A percentile compares a stretch with the other conserved stretches of the same genome.
Conservation (phyloP, 768 basidiomycete genomes). For the Russula foetens region DNA sequence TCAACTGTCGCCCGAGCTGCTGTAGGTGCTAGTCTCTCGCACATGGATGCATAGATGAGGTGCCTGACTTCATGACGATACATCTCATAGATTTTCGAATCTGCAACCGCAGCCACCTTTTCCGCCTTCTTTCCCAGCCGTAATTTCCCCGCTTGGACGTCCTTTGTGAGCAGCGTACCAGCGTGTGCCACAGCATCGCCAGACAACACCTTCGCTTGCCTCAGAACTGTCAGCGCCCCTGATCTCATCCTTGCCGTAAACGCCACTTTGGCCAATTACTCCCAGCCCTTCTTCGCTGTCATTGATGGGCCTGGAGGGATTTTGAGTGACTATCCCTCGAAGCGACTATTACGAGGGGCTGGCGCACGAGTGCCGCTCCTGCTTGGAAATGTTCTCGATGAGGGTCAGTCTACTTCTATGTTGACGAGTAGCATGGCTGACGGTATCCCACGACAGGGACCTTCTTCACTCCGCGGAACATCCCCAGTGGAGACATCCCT, state of each 20-base stretch:
- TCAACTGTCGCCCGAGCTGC: too few species aligned
- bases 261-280: slow-evolving; percentile 23
- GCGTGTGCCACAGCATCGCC: slow-evolving; percentile 27
- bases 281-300: slow-evolving; percentile 31
- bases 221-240: too few species aligned
- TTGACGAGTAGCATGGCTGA: neutral
- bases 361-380: slow-evolving; percentile 39
- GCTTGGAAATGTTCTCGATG: slow-evolving; percentile 37
- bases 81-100: slow-evolving; percentile 43
- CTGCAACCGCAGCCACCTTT: slow-evolving; percentile 30
- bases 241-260: slow-evolving; percentile 18
- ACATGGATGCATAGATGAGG: neutral
- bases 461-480: too few species aligned
- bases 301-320: slow-evolving; percentile 38
- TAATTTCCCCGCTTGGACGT: too few species aligned
- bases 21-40: neutral
- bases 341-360: slow-evolving; percentile 24
- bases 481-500: neutral
- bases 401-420: slow-evolving; percentile 28
- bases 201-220: slow-evolving; percentile 31
- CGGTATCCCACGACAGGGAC: slow-evolving; percentile 29
- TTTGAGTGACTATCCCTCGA: slow-evolving; percentile 32
- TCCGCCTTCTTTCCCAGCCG: slow-evolving; percentile 27
- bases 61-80: neutral
- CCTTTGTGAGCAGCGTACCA: slow-evolving; percentile 32